A percentile compares a stretch with the other conserved stretches of the same genome.
Conservation (phyloP, 495 filamentous ascomycete genomes). For the Chaetomium cochliodes region DNA sequence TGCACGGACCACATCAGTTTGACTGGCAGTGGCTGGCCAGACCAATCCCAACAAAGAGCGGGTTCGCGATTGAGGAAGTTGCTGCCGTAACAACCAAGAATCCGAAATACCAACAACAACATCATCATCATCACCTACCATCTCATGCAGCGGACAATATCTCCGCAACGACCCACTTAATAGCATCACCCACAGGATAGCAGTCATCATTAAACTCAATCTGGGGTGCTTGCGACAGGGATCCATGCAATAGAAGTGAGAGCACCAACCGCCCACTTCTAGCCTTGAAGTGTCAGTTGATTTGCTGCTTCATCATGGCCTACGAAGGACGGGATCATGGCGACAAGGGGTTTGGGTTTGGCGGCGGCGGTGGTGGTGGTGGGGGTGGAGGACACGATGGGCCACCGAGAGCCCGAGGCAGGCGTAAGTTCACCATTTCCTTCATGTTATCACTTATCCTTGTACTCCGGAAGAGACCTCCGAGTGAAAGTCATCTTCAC, state of each 20-base stretch:
- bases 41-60: neutral
- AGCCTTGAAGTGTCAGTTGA: neutral
- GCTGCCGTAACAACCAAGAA: neutral
- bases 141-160: neutral
- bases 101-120: neutral
- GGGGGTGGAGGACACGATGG: conserved; percentile 30
- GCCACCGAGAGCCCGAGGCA: conserved; percentile 30
- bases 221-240: neutral
- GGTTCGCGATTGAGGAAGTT: conserved; percentile 1
- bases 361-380: conserved; percentile 16
- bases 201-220: neutral
- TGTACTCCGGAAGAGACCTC: neutral
- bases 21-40: neutral
- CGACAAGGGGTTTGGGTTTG: conserved; percentile 29
- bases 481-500: too few species aligned
- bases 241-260: neutral
- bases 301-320: conserved; percentile 36
- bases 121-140: neutral
- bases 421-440: conserved; percentile 20
- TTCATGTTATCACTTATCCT: neutral
- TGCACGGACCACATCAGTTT: conserved; percentile 10
- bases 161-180: neutral
- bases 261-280: neutral
- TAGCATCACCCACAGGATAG: neutral
- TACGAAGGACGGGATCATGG: conserved; percentile 46